These are phyloP conservation scores for Breynia disticha DNA, from an alignment of 441 rosid species.

Conservation along the genomic window DNA sequence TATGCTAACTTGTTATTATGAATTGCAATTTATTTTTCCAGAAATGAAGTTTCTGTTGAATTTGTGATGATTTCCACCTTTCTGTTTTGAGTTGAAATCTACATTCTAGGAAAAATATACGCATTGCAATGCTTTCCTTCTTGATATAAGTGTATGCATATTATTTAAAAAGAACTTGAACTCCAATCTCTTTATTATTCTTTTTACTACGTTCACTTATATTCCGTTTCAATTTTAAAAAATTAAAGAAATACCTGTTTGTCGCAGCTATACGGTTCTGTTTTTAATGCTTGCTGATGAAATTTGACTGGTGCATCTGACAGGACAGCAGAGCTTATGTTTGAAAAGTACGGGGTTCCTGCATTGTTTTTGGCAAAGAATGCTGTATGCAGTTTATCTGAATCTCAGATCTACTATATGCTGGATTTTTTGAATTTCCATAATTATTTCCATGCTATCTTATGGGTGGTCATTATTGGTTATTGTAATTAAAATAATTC, in stretches of 20 bases:
- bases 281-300: constrained; percentile 4
- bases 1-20: not conserved
- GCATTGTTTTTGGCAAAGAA: constrained; percentile 95
- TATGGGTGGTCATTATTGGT: not conserved
- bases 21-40: not conserved
- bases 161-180: too few relatives aligned
- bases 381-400: constrained; percentile 48
- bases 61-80: not conserved
- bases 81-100: too few relatives aligned
- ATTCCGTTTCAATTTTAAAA: not conserved
- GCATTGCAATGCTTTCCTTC: too few relatives aligned
- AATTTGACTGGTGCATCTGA: constrained; percentile 22
- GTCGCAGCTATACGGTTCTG: not conserved
- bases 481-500: constrained; percentile 16
- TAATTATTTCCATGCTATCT: not conserved
- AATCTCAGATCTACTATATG: not conserved
- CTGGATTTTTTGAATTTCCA: not conserved
- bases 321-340: constrained; percentile 98
- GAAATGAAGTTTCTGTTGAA: not conserved
- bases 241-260: not conserved
- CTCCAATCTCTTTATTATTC: too few relatives aligned
- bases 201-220: too few relatives aligned
- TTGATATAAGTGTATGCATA: too few relatives aligned
- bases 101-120: too few relatives aligned
- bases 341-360: constrained; percentile 92